phyloP scores from a whole-genome alignment of 129 eudicot species.

The Ambrosia artemisiifolia region DNA sequence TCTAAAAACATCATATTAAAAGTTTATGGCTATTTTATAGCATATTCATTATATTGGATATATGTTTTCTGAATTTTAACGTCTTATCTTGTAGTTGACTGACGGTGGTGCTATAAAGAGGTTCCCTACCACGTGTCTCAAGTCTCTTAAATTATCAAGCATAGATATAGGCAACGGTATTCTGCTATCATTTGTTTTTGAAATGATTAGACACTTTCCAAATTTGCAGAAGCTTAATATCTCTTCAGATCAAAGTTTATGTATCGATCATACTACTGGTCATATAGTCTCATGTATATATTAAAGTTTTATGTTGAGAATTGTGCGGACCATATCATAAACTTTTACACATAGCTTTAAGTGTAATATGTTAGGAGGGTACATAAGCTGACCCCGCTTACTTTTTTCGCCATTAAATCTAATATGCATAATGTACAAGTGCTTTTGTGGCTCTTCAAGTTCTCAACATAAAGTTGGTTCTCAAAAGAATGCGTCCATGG shows the following conservation, averaged over 20 bases:
- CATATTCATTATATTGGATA: too few species aligned
- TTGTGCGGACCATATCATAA: too few species aligned
- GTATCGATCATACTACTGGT: background rate
- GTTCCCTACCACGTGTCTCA: background rate
- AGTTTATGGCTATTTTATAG: background rate
- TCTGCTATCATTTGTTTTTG: background rate
- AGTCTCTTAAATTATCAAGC: background rate
- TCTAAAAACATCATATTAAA: too few species aligned
- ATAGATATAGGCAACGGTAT: background rate
- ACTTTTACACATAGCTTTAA: too few species aligned
- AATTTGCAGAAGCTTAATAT: slow-evolving; percentile 14
- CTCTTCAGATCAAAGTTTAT: background rate
- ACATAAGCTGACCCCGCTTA: too few species aligned
- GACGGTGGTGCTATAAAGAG: background rate
- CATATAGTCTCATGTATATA: background rate
- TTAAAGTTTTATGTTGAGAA: too few species aligned
- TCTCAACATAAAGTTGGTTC: too few species aligned
- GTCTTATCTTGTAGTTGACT: background rate
- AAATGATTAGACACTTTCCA: slow-evolving; percentile 5
- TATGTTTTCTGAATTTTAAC: background rate
- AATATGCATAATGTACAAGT: too few species aligned
- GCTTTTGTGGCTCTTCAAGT: too few species aligned
- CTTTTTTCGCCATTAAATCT: too few species aligned
- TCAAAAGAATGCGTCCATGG: too few species aligned
- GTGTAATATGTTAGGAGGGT: too few species aligned